These are phyloP conservation scores for Mycena epipterygia DNA, from an alignment of 768 basidiomycete species.

Conservation along the genomic window DNA sequence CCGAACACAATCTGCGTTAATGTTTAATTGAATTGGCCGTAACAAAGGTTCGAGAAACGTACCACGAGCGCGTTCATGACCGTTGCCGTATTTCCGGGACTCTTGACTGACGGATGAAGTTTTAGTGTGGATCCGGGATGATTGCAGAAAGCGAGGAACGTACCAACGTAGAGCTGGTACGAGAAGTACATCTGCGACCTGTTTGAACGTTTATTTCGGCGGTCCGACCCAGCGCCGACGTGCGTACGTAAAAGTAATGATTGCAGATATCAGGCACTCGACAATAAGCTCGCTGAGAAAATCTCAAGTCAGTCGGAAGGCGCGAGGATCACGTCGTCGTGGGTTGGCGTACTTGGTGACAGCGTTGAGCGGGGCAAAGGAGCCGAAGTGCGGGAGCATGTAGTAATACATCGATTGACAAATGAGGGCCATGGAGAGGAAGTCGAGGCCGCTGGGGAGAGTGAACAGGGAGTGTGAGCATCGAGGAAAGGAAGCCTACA, in stretches of 20 bases:
- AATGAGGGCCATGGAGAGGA: constrained; percentile 54
- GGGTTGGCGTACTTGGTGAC: constrained; percentile 51
- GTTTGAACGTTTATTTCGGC: too few species aligned
- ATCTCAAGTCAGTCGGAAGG: neutral
- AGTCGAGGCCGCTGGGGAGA: constrained; percentile 47
- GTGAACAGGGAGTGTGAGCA: neutral
- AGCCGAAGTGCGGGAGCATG: constrained; percentile 60
- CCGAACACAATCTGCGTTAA: constrained; percentile 32
- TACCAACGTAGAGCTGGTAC: constrained; percentile 55
- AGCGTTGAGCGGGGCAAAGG: constrained; percentile 49
- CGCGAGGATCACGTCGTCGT: constrained; percentile 14
- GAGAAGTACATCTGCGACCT: constrained; percentile 63
- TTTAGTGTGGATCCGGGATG: constrained; percentile 31
- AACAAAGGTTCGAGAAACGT: neutral
- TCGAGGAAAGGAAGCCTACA: neutral
- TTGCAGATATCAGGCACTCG: constrained; percentile 43
- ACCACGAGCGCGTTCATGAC: neutral
- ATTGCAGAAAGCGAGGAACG: neutral
- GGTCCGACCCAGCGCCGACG: neutral
- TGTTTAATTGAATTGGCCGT: neutral
- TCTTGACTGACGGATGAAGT: constrained; percentile 21
- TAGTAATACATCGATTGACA: constrained; percentile 62
- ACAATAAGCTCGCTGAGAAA: constrained; percentile 51
- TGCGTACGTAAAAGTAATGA: constrained; percentile 58
- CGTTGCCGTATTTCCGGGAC: neutral